Evolutionary conservation across 306 rosid genomes (phyloP), one percentile per base, ranked within the genome.

Genomic region (Morella rubra): DNA sequence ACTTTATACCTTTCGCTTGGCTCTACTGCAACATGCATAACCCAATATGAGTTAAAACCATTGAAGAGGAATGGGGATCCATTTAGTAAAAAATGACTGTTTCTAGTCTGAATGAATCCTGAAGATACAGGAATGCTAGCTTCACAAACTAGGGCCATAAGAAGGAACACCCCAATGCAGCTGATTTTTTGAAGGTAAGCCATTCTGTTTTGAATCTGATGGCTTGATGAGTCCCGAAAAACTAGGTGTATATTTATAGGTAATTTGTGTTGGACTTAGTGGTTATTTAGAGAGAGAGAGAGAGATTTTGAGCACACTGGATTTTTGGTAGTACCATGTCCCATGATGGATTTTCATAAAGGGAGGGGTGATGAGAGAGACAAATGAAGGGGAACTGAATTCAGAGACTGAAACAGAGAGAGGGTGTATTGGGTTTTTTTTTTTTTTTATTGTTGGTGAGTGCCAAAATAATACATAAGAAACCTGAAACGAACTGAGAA

Each of bases 1-100:
- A 84, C 82, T 79, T 75, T 84, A 5, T 12, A 32, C 66, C 86
- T 84, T 61, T 85, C 62, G 5, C 73, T 78, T 49, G 83, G 84
- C 74, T 90, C 85, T 20, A 76, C 20, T 0, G 90, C 91, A 58
- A 87, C 77, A 7, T 72, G 50, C 90, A 86, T 81, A 87, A 87
- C 82, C 95, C 91, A 86, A 4, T 86, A 87, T 5, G 90, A 82
- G 81, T 90, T 90, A 74, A 87, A 90, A 0, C 91, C 95, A 6
- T 87, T 86, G 81, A 87, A 78, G 16, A 82, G 15, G 72, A 84
- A 87, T 0, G 87, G 79, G 4, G 81, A 74, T 0, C 79, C 83
- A 52, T 83, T 75, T 0, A 82, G 27, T 45, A 69, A 56, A 59
- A 87, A 81, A 10, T 76, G 83, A 44, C 82, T 73, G 53, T 83